A percentile compares a stretch with the other conserved stretches of the same genome.
phyloP scores from a whole-genome alignment of 257 asterid species.

The Solanum virginianum region DNA sequence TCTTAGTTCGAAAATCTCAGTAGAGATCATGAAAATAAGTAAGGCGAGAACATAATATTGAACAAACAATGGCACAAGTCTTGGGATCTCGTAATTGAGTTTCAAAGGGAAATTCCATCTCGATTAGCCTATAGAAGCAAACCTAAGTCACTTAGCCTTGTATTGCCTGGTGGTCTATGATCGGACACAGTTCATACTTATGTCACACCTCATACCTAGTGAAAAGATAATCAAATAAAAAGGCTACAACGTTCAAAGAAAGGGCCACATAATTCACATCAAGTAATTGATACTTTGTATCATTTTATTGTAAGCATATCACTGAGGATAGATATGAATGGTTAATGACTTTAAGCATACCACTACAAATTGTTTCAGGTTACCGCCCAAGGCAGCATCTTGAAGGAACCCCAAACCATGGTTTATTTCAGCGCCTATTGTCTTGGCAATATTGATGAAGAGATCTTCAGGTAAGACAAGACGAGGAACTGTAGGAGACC shows the following conservation, averaged over 20 bases:
- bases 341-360: slow-evolving; percentile 16
- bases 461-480: slow-evolving; percentile 45
- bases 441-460: slow-evolving; percentile 40
- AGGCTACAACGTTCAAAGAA: not conserved
- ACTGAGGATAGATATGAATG: not conserved
- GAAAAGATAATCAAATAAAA: not conserved
- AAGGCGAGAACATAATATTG: not conserved
- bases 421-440: slow-evolving; percentile 41
- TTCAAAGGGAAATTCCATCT: not conserved
- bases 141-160: not conserved
- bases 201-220: not conserved
- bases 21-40: not conserved
- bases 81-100: not conserved
- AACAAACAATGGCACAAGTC: not conserved
- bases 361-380: slow-evolving; percentile 45
- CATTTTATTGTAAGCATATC: not conserved
- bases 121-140: not conserved
- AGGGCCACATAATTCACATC: not conserved
- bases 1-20: not conserved
- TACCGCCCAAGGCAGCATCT: slow-evolving; percentile 52
- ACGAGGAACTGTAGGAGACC: slow-evolving; percentile 56
- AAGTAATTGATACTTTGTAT: not conserved
- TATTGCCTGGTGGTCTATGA: not conserved
- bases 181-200: not conserved
- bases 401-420: slow-evolving; percentile 42